Conservation (phyloP, 202 grass and related monocot species). For the Panicum virgatum region DNA sequence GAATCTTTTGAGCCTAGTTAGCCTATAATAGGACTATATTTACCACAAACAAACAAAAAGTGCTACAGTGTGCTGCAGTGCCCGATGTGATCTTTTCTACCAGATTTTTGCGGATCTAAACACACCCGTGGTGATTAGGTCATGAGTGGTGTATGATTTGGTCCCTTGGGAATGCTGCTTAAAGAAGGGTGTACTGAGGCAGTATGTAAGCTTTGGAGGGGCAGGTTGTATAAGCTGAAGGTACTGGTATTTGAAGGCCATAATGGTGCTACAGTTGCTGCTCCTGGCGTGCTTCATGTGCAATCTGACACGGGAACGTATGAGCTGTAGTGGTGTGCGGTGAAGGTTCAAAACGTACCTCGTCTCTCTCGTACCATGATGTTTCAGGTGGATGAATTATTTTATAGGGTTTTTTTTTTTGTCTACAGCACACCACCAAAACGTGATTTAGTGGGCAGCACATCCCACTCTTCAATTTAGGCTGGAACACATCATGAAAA, state of each 20-base stretch:
- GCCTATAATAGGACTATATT: too few relatives aligned
- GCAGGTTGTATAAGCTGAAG: conserved; percentile 41
- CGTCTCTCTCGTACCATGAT: not conserved
- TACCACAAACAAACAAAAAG: too few relatives aligned
- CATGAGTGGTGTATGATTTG: conserved; percentile 90
- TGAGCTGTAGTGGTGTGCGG: not conserved
- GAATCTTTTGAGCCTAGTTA: too few relatives aligned
- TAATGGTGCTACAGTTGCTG: conserved; percentile 38
- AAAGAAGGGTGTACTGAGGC: conserved; percentile 2
- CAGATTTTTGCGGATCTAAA: too few relatives aligned
- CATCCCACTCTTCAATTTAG: too few relatives aligned
- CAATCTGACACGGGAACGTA: conserved; percentile 36
- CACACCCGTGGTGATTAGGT: conserved; percentile 86
- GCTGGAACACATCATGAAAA: too few relatives aligned
- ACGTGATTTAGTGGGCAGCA: too few relatives aligned
- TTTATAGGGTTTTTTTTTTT: too few relatives aligned
- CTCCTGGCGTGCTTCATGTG: conserved; percentile 37
- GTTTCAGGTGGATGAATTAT: not conserved
- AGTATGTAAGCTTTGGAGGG: conserved; percentile 16
- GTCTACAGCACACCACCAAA: too few relatives aligned
- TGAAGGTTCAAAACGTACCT: conserved; percentile 13
- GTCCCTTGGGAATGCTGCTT: conserved; percentile 61
- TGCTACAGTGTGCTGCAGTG: too few relatives aligned
- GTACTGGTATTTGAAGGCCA: conserved; percentile 43
- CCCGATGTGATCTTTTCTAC: too few relatives aligned